phyloP scores from a whole-genome alignment of 768 basidiomycete genomes.

The Hirschioporus abietinus region DNA sequence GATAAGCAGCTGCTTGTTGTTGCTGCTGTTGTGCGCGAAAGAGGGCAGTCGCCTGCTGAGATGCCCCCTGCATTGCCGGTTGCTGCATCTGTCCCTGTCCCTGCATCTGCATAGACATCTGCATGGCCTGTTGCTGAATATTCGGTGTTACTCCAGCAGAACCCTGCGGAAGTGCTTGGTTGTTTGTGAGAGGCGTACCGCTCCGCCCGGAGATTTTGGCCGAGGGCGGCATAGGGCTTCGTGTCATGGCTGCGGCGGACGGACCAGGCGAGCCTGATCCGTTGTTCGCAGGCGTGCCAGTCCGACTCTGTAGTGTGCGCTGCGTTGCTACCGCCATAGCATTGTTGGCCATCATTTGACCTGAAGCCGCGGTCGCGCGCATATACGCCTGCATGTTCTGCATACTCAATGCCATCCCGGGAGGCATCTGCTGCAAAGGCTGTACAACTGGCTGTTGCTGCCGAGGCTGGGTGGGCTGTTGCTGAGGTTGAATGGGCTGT shows the following conservation, averaged over 20 bases:
- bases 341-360: constrained; percentile 15
- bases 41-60: not conserved
- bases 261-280: not conserved
- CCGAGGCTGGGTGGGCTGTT: constrained; percentile 4
- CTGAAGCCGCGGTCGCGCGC: constrained; percentile 14
- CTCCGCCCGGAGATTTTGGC: constrained; percentile 1
- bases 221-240: constrained; percentile 9
- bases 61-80: constrained; percentile 1
- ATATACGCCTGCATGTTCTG: not conserved
- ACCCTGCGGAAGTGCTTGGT: not conserved
- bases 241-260: constrained; percentile 13
- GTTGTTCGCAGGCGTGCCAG: constrained; percentile 10
- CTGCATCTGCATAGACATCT: constrained; percentile 2
- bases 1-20: constrained; percentile 1
- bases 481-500: constrained; percentile 1
- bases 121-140: not conserved
- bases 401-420: not conserved
- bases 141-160: not conserved
- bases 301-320: constrained; percentile 14
- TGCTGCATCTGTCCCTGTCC: constrained; percentile 12
- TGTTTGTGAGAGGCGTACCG: not conserved
- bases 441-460: not conserved
- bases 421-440: not conserved
- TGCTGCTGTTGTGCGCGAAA: constrained; percentile 6
- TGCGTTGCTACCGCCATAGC: constrained; percentile 13